These are phyloP conservation scores for Clonostachys byssicola DNA, from an alignment of 2,329 filamentous ascomycete genomes.

Conservation along the genomic window DNA sequence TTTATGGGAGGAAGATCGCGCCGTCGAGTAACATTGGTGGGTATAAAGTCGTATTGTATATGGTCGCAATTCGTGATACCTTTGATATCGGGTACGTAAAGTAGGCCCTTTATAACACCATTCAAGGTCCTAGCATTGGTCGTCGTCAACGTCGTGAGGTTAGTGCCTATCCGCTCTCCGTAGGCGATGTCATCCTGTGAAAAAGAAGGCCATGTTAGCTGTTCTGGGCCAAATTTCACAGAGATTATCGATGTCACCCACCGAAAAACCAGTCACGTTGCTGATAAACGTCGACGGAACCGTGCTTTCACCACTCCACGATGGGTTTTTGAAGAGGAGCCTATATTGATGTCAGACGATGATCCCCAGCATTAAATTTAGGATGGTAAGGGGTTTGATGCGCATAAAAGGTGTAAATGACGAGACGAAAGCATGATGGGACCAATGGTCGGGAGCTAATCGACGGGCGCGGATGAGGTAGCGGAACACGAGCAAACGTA, in stretches of 20 bases:
- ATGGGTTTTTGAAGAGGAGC: slow-evolving; percentile 57
- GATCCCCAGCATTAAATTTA: too few relatives aligned
- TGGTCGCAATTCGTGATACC: slow-evolving; percentile 57
- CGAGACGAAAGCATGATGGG: not conserved
- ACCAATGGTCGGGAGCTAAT: not conserved
- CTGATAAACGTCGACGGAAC: slow-evolving; percentile 49
- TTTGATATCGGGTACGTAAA: slow-evolving; percentile 76
- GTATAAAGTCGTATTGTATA: slow-evolving; percentile 61
- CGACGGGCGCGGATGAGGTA: not conserved
- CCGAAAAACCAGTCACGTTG: slow-evolving; percentile 53
- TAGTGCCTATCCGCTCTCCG: slow-evolving; percentile 43
- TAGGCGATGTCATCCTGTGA: slow-evolving; percentile 42
- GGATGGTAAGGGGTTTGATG: too few relatives aligned
- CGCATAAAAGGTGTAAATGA: too few relatives aligned
- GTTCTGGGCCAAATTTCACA: not conserved
- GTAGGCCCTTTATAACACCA: slow-evolving; percentile 67
- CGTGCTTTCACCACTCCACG: slow-evolving; percentile 43
- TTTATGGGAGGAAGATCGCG: slow-evolving; percentile 64
- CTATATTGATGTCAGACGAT: slow-evolving; percentile 20
- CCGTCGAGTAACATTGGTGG: slow-evolving; percentile 69
- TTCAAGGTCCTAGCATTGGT: slow-evolving; percentile 57
- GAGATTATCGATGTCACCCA: slow-evolving; percentile 21
- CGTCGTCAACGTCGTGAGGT: slow-evolving; percentile 73
- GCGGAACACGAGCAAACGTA: slow-evolving; percentile 21
- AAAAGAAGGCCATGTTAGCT: not conserved